Percentiles rank a stretch among this genome's conserved stretches.
phyloP scores from a whole-genome alignment of 1,139 yeast species.

The Arxiozyma slooffiae region DNA sequence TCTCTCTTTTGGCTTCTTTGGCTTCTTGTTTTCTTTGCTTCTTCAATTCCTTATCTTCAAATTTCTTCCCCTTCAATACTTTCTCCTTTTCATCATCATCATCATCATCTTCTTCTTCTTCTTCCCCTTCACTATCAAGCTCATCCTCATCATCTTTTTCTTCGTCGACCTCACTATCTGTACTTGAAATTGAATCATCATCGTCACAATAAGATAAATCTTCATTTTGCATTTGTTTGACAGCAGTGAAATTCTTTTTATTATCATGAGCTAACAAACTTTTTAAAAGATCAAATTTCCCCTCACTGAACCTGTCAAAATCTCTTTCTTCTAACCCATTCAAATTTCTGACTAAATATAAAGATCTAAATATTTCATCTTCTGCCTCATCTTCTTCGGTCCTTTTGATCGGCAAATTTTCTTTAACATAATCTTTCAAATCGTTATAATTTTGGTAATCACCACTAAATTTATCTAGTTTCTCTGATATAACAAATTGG shows the following conservation, averaged over 20 bases:
- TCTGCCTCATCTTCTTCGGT: slow-evolving; percentile 51
- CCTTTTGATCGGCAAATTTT: slow-evolving; percentile 41
- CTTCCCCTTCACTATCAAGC: slow-evolving; percentile 13
- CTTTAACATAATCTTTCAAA: slow-evolving; percentile 34
- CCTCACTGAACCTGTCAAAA: slow-evolving; percentile 68
- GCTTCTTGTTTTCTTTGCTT: slow-evolving; percentile 76
- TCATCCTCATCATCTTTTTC: slow-evolving; percentile 28
- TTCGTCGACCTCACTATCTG: slow-evolving; percentile 24
- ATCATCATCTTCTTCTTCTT: slow-evolving; percentile 27
- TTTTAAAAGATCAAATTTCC: slow-evolving; percentile 69
- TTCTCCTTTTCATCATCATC: slow-evolving; percentile 34
- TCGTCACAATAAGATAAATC: slow-evolving; percentile 25
- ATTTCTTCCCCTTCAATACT: slow-evolving; percentile 57
- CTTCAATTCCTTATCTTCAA: slow-evolving; percentile 77
- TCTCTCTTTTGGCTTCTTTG: slow-evolving; percentile 76
- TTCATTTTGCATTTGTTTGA: slow-evolving; percentile 22
- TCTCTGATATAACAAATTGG: slow-evolving; percentile 52
- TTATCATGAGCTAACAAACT: slow-evolving; percentile 43
- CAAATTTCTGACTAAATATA: slow-evolving; percentile 70
- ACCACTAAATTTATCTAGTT: slow-evolving; percentile 31
- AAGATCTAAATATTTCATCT: slow-evolving; percentile 80
- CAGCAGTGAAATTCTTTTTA: slow-evolving; percentile 24
- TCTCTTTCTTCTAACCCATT: slow-evolving; percentile 79
- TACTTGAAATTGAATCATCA: slow-evolving; percentile 24
- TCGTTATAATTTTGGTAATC: slow-evolving; percentile 37